phyloP scores from a whole-genome alignment of 495 filamentous ascomycete species.

The Penicillium coffeae region DNA sequence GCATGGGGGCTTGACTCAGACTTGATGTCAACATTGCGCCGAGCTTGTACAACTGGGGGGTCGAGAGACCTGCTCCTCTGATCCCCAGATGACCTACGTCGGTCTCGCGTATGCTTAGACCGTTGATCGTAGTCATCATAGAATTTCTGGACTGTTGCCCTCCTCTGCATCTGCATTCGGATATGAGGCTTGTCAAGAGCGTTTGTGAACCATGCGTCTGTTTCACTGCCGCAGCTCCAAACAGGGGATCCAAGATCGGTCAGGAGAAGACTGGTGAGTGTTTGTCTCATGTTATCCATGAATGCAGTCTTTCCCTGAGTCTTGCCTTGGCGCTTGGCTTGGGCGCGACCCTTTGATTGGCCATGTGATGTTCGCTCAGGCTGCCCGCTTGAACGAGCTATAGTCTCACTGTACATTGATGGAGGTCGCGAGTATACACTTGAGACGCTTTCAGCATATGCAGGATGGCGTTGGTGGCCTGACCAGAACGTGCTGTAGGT shows the following conservation, averaged over 20 bases:
- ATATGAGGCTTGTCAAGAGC: constrained; percentile 73
- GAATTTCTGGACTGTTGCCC: constrained; percentile 48
- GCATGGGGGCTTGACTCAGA: background rate
- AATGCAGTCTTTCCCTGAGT: constrained; percentile 59
- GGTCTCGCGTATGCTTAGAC: constrained; percentile 16
- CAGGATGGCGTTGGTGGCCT: constrained; percentile 61
- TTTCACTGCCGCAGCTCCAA: constrained; percentile 83
- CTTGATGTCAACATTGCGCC: background rate
- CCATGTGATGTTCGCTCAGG: constrained; percentile 39
- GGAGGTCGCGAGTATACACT: constrained; percentile 47
- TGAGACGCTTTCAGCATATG: constrained; percentile 58
- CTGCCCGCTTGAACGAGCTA: constrained; percentile 30
- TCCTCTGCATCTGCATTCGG: constrained; percentile 65
- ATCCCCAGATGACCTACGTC: constrained; percentile 20
- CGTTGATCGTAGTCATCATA: constrained; percentile 39
- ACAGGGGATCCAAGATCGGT: constrained; percentile 86
- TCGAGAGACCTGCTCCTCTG: constrained; percentile 38
- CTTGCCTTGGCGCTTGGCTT: background rate
- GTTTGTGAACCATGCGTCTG: constrained; percentile 82
- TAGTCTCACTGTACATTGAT: constrained; percentile 42
- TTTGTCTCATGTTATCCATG: constrained; percentile 71
- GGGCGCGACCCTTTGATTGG: constrained; percentile 28
- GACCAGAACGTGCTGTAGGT: constrained; percentile 86
- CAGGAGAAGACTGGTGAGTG: constrained; percentile 75
- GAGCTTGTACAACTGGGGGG: background rate